Evolutionary conservation across 768 basidiomycete species (phyloP).

Genomic region (Favolaschia claudopus): DNA sequence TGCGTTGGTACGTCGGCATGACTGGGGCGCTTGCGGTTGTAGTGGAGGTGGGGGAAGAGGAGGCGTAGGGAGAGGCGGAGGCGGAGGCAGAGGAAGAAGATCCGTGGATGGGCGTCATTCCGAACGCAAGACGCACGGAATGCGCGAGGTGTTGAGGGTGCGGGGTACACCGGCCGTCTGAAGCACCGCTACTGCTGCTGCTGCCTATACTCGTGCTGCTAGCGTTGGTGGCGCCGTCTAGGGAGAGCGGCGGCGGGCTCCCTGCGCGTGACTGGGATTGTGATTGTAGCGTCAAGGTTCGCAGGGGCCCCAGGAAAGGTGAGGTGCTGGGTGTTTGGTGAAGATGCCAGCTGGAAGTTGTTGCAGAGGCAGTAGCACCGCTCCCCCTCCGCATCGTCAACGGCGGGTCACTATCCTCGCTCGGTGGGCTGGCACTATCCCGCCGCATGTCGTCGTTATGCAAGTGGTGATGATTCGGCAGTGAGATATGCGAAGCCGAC

Average conservation of each 20-base stretch:
- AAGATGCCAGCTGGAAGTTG: conserved; percentile 28
- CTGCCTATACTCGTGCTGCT: conserved; percentile 21
- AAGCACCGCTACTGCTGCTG: conserved; percentile 35
- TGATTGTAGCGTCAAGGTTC: conserved; percentile 79
- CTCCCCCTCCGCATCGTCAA: conserved; percentile 5
- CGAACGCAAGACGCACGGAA: conserved; percentile 87
- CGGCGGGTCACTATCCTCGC: conserved; percentile 12
- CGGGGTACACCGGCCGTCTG: too few relatives aligned
- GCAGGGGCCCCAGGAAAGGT: conserved; percentile 81
- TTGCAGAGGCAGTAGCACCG: conserved; percentile 27
- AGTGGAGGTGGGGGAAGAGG: conserved; percentile 26
- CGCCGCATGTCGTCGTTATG: conserved; percentile 6
- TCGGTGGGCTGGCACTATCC: conserved; percentile 17
- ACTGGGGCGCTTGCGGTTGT: conserved; percentile 22
- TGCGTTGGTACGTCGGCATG: conserved; percentile 48
- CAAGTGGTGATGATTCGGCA: background rate
- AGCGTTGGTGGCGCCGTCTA: conserved; percentile 47
- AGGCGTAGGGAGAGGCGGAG: conserved; percentile 23
- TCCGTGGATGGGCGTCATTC: conserved; percentile 87
- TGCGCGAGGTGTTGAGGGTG: conserved; percentile 78
- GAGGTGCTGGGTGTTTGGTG: conserved; percentile 74
- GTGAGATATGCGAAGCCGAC: conserved; percentile 52
- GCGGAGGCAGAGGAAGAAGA: conserved; percentile 6
- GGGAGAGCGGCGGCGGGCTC: conserved; percentile 74
- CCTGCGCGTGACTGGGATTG: conserved; percentile 72